Conservation (phyloP, 495 filamentous ascomycete genomes). For the Pyrenopolyporus hunteri region DNA sequence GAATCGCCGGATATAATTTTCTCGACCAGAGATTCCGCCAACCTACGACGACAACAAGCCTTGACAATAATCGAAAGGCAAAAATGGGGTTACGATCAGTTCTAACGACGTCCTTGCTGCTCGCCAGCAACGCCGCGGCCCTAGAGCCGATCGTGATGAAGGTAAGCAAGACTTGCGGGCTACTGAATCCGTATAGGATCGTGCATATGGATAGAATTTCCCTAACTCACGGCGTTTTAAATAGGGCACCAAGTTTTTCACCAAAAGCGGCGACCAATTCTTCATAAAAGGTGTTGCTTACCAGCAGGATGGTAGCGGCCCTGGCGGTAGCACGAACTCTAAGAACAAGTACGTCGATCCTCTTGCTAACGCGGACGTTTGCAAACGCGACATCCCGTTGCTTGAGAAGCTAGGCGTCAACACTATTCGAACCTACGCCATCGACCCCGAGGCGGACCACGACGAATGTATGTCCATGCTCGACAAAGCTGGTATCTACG, state of each 20-base stretch:
- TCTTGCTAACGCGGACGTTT: constrained; percentile 70
- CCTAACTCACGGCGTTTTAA: no score
- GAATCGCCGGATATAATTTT: no score
- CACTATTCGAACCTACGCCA: constrained; percentile 89
- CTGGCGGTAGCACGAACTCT: constrained; percentile 44
- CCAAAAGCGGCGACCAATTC: constrained; percentile 76
- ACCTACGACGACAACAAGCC: no score
- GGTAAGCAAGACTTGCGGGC: constrained; percentile 42
- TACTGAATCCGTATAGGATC: neutral
- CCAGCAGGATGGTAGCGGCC: constrained; percentile 62
- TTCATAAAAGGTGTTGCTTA: constrained; percentile 91
- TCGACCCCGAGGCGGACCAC: constrained; percentile 82
- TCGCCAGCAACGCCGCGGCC: constrained; percentile 58
- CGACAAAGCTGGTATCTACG: constrained; percentile 87
- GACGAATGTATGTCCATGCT: constrained; percentile 83
- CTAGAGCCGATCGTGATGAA: constrained; percentile 75
- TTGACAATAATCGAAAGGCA: constrained; percentile 24
- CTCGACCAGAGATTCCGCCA: no score
- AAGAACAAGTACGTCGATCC: constrained; percentile 64
- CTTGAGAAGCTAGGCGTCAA: constrained; percentile 82
- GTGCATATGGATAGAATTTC: no score
- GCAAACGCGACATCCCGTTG: constrained; percentile 83
- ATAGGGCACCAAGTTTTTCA: constrained; percentile 68
- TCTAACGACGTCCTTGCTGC: constrained; percentile 50
- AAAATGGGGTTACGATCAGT: constrained; percentile 53